Conservation (phyloP, 352 stramenopile genomes). For the Phytopythium delawarense region DNA sequence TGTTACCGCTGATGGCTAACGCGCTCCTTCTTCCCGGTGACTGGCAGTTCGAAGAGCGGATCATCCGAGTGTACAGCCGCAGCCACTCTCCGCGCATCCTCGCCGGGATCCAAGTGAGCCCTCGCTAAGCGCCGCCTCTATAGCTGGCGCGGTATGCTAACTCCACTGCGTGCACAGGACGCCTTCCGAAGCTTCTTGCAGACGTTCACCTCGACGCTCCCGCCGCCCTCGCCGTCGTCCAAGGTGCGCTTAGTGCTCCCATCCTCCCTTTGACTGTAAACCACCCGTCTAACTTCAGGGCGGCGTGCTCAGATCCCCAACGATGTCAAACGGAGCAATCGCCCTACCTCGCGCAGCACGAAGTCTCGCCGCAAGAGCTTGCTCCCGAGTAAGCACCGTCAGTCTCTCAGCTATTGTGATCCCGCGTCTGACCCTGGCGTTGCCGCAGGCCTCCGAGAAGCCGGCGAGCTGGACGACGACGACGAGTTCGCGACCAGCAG, state of each 20-base stretch:
- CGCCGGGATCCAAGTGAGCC: constrained; percentile 50
- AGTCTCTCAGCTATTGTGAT: background rate
- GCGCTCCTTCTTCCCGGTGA: no score
- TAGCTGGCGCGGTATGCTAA: constrained; percentile 2
- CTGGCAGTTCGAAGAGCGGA: constrained; percentile 73
- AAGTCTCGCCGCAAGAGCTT: constrained; percentile 4
- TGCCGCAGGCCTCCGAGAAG: background rate
- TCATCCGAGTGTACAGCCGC: constrained; percentile 76
- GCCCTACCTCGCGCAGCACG: background rate
- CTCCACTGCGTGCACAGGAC: constrained; percentile 15
- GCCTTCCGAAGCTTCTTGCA: constrained; percentile 60
- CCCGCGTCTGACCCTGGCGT: background rate
- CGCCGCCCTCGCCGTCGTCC: constrained; percentile 64
- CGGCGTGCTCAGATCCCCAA: background rate
- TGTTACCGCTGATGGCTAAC: no score
- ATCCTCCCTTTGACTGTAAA: background rate
- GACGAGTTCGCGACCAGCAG: constrained; percentile 2
- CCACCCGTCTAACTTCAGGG: background rate
- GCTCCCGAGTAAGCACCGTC: background rate
- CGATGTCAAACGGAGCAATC: background rate
- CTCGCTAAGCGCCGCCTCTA: background rate
- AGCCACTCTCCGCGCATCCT: constrained; percentile 45
- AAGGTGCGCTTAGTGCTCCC: constrained; percentile 26
- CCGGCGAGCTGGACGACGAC: background rate
- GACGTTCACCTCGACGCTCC: constrained; percentile 59